phyloP scores from a whole-genome alignment of 805 yeast species.

The Sugiyamaella valdiviana region DNA sequence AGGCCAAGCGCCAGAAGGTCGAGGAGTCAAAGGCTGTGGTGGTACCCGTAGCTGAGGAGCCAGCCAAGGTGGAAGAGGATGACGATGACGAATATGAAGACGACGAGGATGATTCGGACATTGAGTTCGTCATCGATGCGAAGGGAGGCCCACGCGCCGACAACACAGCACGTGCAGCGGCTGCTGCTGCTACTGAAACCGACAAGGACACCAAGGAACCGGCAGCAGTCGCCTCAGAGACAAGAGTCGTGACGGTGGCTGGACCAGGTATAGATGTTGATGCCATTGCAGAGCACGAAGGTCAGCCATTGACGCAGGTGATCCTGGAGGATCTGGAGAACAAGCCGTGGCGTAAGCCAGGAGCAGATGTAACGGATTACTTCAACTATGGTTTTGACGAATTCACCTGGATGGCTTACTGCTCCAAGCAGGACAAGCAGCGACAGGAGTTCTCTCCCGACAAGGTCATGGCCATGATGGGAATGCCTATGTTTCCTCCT shows the following conservation, averaged over 20 bases:
- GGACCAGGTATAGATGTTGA: constrained; percentile 54
- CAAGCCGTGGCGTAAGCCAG: constrained; percentile 98
- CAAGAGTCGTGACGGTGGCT: constrained; percentile 8
- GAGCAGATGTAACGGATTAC: constrained; percentile 90
- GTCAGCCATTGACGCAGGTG: constrained; percentile 74
- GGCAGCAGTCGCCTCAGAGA: constrained; percentile 20
- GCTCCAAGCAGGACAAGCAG: constrained; percentile 76
- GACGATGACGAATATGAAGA: constrained; percentile 41
- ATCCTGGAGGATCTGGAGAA: constrained; percentile 77
- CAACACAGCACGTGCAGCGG: constrained; percentile 24
- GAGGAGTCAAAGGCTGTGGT: constrained; percentile 14
- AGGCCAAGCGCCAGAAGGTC: constrained; percentile 29
- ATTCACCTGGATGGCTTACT: constrained; percentile 89
- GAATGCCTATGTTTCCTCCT: constrained; percentile 19
- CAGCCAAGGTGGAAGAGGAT: constrained; percentile 17
- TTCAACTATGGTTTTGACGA: constrained; percentile 97
- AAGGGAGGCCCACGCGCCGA: constrained; percentile 29
- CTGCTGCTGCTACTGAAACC: constrained; percentile 14
- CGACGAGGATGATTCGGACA: constrained; percentile 54
- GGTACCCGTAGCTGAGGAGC: constrained; percentile 14
- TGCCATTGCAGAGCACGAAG: constrained; percentile 66
- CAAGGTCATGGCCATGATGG: constrained; percentile 46
- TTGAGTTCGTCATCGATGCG: constrained; percentile 73
- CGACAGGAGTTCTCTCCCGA: constrained; percentile 79
- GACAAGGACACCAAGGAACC: constrained; percentile 18